Conservation (phyloP, 176 grass and related monocot genomes). For the Puccinellia tenuiflora region DNA sequence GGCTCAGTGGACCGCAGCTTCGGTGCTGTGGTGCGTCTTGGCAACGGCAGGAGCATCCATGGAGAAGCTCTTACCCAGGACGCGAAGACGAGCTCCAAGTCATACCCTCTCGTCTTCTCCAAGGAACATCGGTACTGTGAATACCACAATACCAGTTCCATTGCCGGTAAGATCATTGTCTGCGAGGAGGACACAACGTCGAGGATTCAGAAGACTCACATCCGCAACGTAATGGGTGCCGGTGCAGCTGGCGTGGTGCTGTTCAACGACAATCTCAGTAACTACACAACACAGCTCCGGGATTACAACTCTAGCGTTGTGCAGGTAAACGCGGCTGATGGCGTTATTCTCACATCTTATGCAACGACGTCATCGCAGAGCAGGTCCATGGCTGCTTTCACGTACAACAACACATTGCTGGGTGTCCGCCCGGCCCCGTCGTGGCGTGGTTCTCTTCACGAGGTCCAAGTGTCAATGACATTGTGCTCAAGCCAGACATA, state of each 20-base stretch:
- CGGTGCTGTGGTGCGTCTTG: not conserved
- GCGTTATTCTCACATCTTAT: not conserved
- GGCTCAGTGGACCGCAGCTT: not conserved
- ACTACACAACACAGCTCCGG: not conserved
- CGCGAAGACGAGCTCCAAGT: not conserved
- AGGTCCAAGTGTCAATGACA: not conserved
- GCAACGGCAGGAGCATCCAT: not conserved
- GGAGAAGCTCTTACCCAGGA: conserved; percentile 11
- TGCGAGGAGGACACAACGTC: not conserved
- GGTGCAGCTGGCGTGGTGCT: conserved; percentile 1
- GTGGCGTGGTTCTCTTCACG: conserved; percentile 4
- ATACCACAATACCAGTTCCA: not conserved
- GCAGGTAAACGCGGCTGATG: not conserved
- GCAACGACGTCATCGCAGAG: not conserved
- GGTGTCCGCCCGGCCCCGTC: not conserved
- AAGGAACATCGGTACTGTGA: not conserved
- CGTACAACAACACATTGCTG: not conserved
- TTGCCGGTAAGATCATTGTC: conserved; percentile 12
- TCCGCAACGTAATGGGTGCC: not conserved
- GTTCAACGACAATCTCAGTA: not conserved
- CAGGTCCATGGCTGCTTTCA: not conserved
- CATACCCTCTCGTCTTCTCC: not conserved
- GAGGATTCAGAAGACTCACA: not conserved
- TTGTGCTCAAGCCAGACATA: not conserved
- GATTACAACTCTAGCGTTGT: not conserved